phyloP scores from a whole-genome alignment of 768 basidiomycete species.

The Botryobasidium botryosum region DNA sequence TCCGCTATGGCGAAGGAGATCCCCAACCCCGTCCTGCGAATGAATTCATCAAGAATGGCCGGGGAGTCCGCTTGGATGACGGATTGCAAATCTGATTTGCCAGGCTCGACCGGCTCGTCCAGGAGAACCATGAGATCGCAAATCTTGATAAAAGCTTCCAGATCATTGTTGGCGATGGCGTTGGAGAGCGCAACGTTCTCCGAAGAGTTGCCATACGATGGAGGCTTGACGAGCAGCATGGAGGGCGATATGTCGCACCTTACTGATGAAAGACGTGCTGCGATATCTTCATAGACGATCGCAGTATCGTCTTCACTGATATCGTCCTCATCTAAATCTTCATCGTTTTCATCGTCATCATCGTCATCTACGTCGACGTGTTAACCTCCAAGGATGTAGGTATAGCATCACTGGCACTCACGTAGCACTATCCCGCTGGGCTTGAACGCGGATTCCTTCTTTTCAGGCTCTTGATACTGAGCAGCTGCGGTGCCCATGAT shows the following conservation, averaged over 20 bases:
- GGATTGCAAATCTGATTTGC: conserved; percentile 10
- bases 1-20: conserved; percentile 9
- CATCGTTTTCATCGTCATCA: conserved; percentile 27
- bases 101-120: neutral
- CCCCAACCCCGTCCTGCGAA: conserved; percentile 32
- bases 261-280: conserved; percentile 30
- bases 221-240: conserved; percentile 23
- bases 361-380: conserved; percentile 17
- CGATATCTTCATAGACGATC: conserved; percentile 37
- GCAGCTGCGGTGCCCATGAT: conserved; percentile 39
- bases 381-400: too few species aligned
- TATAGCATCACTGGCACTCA: too few species aligned
- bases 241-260: conserved; percentile 26
- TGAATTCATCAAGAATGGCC: conserved; percentile 39
- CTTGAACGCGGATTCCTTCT: conserved; percentile 13
- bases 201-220: conserved; percentile 14
- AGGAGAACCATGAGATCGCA: conserved; percentile 20
- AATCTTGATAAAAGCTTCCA: conserved; percentile 32
- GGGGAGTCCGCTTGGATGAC: conserved; percentile 28
- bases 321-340: conserved; percentile 18
- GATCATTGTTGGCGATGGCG: conserved; percentile 29
- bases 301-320: conserved; percentile 5
- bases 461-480: conserved; percentile 27
- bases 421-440: too few species aligned
- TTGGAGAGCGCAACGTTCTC: conserved; percentile 12